Evolutionary conservation across 2,329 filamentous ascomycete species (phyloP).

Genomic region (Arthroderma sp.): DNA sequence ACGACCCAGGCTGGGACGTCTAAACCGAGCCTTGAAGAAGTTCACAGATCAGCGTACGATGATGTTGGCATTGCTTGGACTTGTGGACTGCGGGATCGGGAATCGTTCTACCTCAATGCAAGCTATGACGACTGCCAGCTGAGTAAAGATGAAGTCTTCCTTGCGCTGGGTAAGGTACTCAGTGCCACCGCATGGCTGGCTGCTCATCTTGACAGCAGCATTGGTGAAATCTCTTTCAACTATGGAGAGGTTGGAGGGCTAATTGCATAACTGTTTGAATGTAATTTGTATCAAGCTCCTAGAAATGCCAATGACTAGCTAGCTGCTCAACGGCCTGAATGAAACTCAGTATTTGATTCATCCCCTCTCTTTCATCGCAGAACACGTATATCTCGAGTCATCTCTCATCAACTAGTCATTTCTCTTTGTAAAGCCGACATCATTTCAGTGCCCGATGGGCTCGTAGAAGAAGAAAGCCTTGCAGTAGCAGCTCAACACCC

Average conservation of each 20-base stretch:
- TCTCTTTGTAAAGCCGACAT: too few relatives aligned
- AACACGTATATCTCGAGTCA: too few relatives aligned
- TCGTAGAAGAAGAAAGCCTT: too few relatives aligned
- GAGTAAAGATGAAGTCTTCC: background rate
- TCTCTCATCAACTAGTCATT: too few relatives aligned
- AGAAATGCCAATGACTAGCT: too few relatives aligned
- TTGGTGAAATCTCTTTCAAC: background rate
- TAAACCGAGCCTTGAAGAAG: background rate
- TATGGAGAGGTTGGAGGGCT: background rate
- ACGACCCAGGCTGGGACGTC: background rate
- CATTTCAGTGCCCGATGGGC: too few relatives aligned
- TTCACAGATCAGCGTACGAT: background rate
- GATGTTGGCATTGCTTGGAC: background rate
- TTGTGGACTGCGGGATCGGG: background rate
- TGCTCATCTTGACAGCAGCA: background rate
- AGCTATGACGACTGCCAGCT: slow-evolving; percentile 3
- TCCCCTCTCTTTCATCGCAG: too few relatives aligned
- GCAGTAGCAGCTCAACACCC: too few relatives aligned
- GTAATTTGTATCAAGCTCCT: too few relatives aligned
- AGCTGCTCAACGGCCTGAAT: too few relatives aligned
- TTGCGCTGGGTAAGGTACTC: background rate
- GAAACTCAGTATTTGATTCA: too few relatives aligned
- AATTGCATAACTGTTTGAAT: background rate
- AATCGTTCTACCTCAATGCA: slow-evolving; percentile 2
- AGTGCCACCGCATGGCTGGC: background rate